Conservation (phyloP, 148 eudicot genomes). For the Nepenthes gracilis region DNA sequence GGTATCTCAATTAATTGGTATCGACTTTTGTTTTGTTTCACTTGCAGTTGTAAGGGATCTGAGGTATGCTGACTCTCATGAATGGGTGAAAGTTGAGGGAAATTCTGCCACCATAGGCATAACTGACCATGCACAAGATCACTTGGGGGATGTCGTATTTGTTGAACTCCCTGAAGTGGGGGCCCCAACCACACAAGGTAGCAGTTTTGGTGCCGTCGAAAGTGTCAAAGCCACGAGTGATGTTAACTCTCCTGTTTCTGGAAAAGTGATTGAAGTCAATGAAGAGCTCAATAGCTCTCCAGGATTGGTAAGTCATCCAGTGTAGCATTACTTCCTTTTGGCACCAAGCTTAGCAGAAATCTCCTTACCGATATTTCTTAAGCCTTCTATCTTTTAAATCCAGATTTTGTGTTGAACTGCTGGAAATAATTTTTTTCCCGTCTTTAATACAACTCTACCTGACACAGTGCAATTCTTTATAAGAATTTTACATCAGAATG, state of each 20-base stretch:
- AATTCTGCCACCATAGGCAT: conserved; percentile 67
- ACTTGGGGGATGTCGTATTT: conserved; percentile 84
- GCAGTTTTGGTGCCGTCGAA: conserved; percentile 81
- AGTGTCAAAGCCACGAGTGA: conserved; percentile 97
- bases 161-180: conserved; percentile 87
- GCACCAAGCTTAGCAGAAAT: too few species aligned
- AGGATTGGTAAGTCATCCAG: conserved; percentile 41
- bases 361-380: too few species aligned
- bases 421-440: too few species aligned
- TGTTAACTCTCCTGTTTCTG: conserved; percentile 82
- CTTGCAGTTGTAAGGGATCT: conserved; percentile 61
- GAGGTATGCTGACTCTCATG: conserved; percentile 78
- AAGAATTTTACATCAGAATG: too few species aligned
- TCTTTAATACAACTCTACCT: too few species aligned
- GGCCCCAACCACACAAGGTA: conserved; percentile 49
- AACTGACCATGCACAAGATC: conserved; percentile 92
- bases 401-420: too few species aligned
- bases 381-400: too few species aligned
- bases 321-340: not conserved
- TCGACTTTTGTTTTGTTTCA: not conserved
- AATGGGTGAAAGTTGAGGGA: conserved; percentile 93
- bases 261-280: conserved; percentile 69
- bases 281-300: conserved; percentile 49
- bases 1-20: too few species aligned
- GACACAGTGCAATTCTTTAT: too few species aligned